Percentiles rank a stretch among this genome's conserved stretches.
phyloP scores from a whole-genome alignment of 208 protist genomes.

The Acanthamoeba culbertsoni region DNA sequence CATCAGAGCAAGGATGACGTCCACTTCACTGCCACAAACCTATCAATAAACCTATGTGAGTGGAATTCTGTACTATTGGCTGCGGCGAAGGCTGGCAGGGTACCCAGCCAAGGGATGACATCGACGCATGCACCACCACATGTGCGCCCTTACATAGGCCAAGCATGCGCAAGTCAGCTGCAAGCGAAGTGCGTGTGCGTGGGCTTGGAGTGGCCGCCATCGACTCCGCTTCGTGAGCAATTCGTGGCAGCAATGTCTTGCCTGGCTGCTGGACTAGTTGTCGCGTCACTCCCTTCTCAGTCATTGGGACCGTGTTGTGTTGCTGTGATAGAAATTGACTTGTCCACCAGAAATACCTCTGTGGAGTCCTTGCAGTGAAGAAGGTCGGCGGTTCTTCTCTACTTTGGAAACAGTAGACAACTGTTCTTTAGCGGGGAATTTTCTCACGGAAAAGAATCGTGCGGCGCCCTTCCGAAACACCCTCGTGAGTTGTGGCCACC shows the following conservation, averaged over 20 bases:
- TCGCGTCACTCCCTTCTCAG: background rate
- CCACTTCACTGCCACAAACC: background rate
- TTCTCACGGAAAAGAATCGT: too few relatives aligned
- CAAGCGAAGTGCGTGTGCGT: background rate
- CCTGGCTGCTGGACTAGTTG: background rate
- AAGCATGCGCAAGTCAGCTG: background rate
- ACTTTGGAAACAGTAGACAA: background rate
- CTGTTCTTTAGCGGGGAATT: too few relatives aligned
- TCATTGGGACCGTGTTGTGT: background rate
- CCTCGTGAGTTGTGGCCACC: too few relatives aligned
- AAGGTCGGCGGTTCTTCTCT: background rate
- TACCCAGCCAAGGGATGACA: slow-evolving; percentile 18
- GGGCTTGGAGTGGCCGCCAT: background rate
- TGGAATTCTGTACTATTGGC: background rate
- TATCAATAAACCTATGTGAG: background rate
- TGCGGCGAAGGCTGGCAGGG: background rate
- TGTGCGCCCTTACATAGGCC: background rate
- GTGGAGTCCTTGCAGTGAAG: background rate
- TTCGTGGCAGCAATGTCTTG: background rate
- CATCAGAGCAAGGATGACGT: background rate
- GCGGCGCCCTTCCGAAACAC: too few relatives aligned
- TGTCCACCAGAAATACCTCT: too few relatives aligned
- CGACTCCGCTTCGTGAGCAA: background rate
- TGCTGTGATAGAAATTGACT: too few relatives aligned
- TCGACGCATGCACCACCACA: background rate